Evolutionary conservation across 1,139 yeast genomes (phyloP).

Genomic region (Suhomyces maxii): DNA sequence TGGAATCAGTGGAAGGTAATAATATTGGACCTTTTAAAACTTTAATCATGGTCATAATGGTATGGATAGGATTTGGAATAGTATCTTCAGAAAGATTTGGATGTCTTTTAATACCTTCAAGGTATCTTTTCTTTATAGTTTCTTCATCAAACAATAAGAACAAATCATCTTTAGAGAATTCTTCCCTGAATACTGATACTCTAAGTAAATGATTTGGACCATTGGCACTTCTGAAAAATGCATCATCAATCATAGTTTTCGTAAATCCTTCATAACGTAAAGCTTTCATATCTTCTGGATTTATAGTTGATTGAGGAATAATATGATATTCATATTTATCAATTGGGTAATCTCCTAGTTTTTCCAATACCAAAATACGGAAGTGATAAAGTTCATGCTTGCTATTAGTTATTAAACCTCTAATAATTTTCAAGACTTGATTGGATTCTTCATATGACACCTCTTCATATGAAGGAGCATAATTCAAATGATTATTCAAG

Average conservation of each 20-base stretch:
- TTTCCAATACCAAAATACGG: slow-evolving; percentile 31
- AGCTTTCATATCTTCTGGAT: slow-evolving; percentile 28
- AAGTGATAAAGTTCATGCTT: slow-evolving; percentile 31
- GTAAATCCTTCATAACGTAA: slow-evolving; percentile 11
- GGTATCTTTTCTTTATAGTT: slow-evolving; percentile 31
- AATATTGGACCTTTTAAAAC: slow-evolving; percentile 64
- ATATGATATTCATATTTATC: slow-evolving; percentile 42
- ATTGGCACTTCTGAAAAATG: slow-evolving; percentile 31
- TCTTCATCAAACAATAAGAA: slow-evolving; percentile 26
- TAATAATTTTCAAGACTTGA: slow-evolving; percentile 26
- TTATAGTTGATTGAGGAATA: slow-evolving; percentile 25
- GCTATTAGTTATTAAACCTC: slow-evolving; percentile 35
- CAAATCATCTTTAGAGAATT: slow-evolving; percentile 31
- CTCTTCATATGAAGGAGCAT: slow-evolving; percentile 32
- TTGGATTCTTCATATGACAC: slow-evolving; percentile 19
- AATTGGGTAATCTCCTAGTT: slow-evolving; percentile 17
- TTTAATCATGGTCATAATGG: slow-evolving; percentile 57
- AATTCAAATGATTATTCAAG: slow-evolving; percentile 35
- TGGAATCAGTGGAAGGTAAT: slow-evolving; percentile 40
- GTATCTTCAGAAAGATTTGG: slow-evolving; percentile 30
- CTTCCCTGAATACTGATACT: slow-evolving; percentile 33
- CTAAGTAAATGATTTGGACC: slow-evolving; percentile 32
- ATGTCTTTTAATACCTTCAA: slow-evolving; percentile 29
- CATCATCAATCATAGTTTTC: slow-evolving; percentile 32
- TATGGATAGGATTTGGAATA: slow-evolving; percentile 52